phyloP scores from a whole-genome alignment of 495 filamentous ascomycete species.

The Aspergillus panamensis region DNA sequence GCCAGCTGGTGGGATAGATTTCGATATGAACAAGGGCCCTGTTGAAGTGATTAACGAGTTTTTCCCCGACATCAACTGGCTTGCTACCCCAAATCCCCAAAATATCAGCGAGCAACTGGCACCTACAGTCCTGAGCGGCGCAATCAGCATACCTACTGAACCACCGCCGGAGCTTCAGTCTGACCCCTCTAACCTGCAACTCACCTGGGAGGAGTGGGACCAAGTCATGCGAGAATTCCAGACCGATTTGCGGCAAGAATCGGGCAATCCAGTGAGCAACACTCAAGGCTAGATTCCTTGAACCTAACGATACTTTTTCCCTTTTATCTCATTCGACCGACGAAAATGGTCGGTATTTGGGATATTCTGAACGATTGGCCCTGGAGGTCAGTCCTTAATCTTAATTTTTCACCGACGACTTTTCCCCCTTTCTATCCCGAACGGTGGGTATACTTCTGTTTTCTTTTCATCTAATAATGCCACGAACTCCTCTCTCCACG shows the following conservation, averaged over 20 bases:
- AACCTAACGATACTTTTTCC: background rate
- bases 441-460: background rate
- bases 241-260: slow-evolving; percentile 37
- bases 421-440: background rate
- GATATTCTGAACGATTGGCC: background rate
- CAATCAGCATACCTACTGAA: slow-evolving; percentile 11
- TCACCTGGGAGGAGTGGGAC: slow-evolving; percentile 48
- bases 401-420: background rate
- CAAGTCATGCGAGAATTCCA: slow-evolving; percentile 51
- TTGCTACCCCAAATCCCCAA: slow-evolving; percentile 20
- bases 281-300: slow-evolving; percentile 26
- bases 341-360: too few relatives aligned
- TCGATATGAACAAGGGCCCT: slow-evolving; percentile 34
- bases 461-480: background rate
- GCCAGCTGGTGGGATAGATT: slow-evolving; percentile 15
- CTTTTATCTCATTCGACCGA: background rate
- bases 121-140: slow-evolving; percentile 1
- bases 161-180: slow-evolving; percentile 1
- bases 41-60: slow-evolving; percentile 28
- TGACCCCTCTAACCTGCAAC: slow-evolving; percentile 12
- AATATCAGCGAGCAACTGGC: slow-evolving; percentile 6
- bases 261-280: slow-evolving; percentile 23
- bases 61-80: slow-evolving; percentile 32
- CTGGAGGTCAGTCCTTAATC: slow-evolving; percentile 2
- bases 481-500: background rate